A percentile compares a stretch with the other conserved stretches of the same genome.
Evolutionary conservation across 2,329 filamentous ascomycete species (phyloP).

Genomic region (Thielaviopsis populi): DNA sequence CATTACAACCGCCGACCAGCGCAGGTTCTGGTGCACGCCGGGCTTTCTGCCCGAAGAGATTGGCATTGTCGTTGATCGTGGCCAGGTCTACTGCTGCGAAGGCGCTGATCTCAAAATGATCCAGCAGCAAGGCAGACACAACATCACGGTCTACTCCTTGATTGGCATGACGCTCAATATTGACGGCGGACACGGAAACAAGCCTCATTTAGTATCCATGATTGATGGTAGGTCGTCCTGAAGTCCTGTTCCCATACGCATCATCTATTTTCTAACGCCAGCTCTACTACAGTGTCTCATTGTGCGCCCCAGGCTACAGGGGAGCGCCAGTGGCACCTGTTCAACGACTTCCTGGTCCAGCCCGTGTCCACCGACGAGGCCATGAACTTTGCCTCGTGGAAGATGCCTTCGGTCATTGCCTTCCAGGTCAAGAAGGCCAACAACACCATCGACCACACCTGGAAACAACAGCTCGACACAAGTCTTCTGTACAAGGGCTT

Average conservation of each 20-base stretch:
- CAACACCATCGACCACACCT: conserved; percentile 69
- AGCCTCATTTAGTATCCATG: conserved; percentile 79
- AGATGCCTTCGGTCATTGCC: conserved; percentile 71
- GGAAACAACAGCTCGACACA: conserved; percentile 75
- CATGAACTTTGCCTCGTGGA: conserved; percentile 80
- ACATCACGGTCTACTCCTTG: conserved; percentile 78
- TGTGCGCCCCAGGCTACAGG: conserved; percentile 29
- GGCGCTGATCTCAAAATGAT: conserved; percentile 75
- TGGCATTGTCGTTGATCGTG: conserved; percentile 75
- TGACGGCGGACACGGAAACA: conserved; percentile 61
- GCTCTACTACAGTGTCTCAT: conserved; percentile 12
- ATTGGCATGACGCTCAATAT: conserved; percentile 84
- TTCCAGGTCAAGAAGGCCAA: conserved; percentile 73
- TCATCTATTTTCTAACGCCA: not conserved
- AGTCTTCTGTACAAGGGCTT: conserved; percentile 65
- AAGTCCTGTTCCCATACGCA: conserved; percentile 6
- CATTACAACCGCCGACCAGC: conserved; percentile 54
- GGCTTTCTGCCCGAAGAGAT: conserved; percentile 91
- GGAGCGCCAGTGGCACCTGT: conserved; percentile 76
- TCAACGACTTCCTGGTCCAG: conserved; percentile 91
- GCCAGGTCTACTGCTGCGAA: conserved; percentile 91
- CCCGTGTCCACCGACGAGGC: conserved; percentile 65
- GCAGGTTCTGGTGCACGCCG: conserved; percentile 71
- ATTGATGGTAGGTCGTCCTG: conserved; percentile 51
- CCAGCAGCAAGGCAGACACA: conserved; percentile 61